Percentiles rank a stretch among this genome's conserved stretches.
phyloP scores from a whole-genome alignment of 805 yeast genomes.

The Zygoascus flipseniorum region DNA sequence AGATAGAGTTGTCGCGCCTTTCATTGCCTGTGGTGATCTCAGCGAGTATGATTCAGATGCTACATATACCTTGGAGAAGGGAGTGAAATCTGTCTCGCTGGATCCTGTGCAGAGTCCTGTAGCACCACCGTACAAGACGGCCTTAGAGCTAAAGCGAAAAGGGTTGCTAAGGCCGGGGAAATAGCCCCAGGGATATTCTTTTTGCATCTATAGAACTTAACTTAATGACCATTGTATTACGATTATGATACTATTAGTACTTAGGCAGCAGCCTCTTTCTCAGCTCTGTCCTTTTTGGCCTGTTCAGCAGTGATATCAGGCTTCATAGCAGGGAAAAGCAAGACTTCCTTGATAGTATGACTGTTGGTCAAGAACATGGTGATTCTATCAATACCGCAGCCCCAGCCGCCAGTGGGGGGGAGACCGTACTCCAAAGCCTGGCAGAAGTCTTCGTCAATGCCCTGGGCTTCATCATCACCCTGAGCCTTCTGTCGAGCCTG shows the following conservation, averaged over 20 bases:
- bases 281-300: slow-evolving; percentile 1
- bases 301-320: slow-evolving; percentile 53
- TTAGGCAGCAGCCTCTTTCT: neutral
- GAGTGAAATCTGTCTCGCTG: slow-evolving; percentile 39
- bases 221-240: neutral
- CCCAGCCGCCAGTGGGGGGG: slow-evolving; percentile 99
- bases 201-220: neutral
- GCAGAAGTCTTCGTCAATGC: slow-evolving; percentile 94
- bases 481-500: slow-evolving; percentile 98
- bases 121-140: slow-evolving; percentile 93
- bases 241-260: neutral
- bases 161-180: slow-evolving; percentile 40
- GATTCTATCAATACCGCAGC: slow-evolving; percentile 96
- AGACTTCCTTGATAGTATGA: slow-evolving; percentile 93
- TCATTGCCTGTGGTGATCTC: slow-evolving; percentile 91
- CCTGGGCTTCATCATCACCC: slow-evolving; percentile 98
- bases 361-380: slow-evolving; percentile 97
- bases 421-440: slow-evolving; percentile 96
- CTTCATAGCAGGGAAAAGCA: slow-evolving; percentile 97
- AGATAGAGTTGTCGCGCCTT: slow-evolving; percentile 76
- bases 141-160: slow-evolving; percentile 74
- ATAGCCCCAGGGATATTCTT: neutral
- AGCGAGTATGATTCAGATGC: slow-evolving; percentile 91
- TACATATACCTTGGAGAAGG: slow-evolving; percentile 54
- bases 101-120: slow-evolving; percentile 96